phyloP scores from a whole-genome alignment of 305 asterid genomes.

The Fraxinus xanthoxyloides region DNA sequence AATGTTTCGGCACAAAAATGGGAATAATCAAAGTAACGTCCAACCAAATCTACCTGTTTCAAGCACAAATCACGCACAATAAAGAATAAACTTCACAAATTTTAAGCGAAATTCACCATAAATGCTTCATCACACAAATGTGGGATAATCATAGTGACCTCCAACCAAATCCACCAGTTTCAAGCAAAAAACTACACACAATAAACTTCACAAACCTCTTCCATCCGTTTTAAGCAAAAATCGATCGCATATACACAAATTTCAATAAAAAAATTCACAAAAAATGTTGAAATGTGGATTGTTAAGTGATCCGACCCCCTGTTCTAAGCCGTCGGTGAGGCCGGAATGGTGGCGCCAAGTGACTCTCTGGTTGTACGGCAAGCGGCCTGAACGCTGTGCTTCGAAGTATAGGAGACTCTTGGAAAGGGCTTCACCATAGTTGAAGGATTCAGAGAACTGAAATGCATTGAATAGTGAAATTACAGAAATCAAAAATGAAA shows the following conservation, averaged over 20 bases:
- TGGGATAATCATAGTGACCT: not conserved
- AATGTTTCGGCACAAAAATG: not conserved
- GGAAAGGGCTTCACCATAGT: slow-evolving; percentile 67
- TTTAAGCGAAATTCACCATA: not conserved
- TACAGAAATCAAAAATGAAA: slow-evolving; percentile 10
- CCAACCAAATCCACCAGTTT: not conserved
- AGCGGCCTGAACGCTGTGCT: slow-evolving; percentile 91
- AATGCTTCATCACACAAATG: not conserved
- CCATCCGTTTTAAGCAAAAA: not conserved
- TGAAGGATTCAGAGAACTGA: slow-evolving; percentile 34
- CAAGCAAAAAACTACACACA: not conserved
- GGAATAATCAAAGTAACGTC: slow-evolving; percentile 64
- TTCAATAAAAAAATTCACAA: not conserved
- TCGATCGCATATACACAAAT: not conserved
- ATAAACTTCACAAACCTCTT: not conserved
- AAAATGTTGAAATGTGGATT: not conserved
- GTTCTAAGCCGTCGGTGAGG: slow-evolving; percentile 94
- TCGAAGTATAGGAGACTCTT: slow-evolving; percentile 89
- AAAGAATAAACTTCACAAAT: not conserved
- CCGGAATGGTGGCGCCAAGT: slow-evolving; percentile 94
- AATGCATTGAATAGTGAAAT: slow-evolving; percentile 35
- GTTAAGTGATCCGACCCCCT: slow-evolving; percentile 50
- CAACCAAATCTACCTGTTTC: slow-evolving; percentile 63
- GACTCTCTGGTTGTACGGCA: slow-evolving; percentile 77
- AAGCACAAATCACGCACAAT: not conserved